Evolutionary conservation across 176 grass and related monocot species (phyloP).

Genomic region (Thinopyrum elongatum): DNA sequence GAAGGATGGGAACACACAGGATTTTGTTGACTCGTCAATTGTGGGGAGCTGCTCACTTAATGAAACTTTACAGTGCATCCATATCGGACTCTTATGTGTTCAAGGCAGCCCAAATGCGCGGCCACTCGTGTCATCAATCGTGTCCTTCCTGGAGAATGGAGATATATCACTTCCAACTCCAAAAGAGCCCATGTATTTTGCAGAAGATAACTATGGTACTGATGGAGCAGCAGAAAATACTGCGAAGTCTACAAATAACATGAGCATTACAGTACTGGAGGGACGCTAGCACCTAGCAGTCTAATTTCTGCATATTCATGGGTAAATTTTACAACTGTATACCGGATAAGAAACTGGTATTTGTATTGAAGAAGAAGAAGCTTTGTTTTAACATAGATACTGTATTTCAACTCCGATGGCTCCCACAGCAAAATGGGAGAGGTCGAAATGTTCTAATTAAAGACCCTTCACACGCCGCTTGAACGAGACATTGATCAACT

Average conservation of each 20-base stretch:
- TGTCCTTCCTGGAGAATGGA: constrained; percentile 33
- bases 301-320: background rate
- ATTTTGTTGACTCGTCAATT: constrained; percentile 38
- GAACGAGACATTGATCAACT: no score
- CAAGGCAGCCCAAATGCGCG: constrained; percentile 32
- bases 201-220: background rate
- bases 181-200: constrained; percentile 33
- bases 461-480: background rate
- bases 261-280: constrained; percentile 3
- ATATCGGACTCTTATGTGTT: constrained; percentile 46
- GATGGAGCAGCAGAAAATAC: background rate
- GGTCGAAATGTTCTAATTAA: background rate
- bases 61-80: constrained; percentile 30
- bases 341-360: background rate
- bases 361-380: background rate
- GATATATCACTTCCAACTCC: constrained; percentile 26
- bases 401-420: background rate
- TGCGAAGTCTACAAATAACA: background rate
- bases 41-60: background rate
- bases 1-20: constrained; percentile 21
- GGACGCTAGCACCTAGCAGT: background rate
- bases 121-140: constrained; percentile 27
- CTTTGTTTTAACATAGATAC: background rate
- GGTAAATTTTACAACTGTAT: background rate
- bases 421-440: background rate